Percentiles rank a stretch among this genome's conserved stretches.
Conservation (phyloP, 768 basidiomycete species). For the Calvatia gigantea region DNA sequence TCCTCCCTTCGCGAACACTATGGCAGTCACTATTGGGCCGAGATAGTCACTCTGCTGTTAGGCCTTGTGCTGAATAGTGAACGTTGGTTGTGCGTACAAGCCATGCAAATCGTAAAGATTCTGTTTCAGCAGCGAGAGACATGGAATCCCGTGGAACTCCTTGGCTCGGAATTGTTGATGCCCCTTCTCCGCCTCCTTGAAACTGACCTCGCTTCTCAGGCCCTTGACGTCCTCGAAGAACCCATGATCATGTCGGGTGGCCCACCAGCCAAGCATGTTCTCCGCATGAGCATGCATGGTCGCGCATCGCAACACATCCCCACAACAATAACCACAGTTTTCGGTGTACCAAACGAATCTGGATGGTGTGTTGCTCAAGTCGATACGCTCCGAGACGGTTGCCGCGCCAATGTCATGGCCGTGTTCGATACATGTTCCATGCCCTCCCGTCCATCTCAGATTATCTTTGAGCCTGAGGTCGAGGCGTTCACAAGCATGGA, state of each 20-base stretch:
- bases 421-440: slow-evolving; percentile 84
- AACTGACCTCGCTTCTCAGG: slow-evolving; percentile 79
- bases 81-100: slow-evolving; percentile 76
- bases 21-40: slow-evolving; percentile 67
- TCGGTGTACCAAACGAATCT: slow-evolving; percentile 76
- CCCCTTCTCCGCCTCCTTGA: slow-evolving; percentile 86
- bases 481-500: slow-evolving; percentile 36
- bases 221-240: slow-evolving; percentile 91
- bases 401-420: slow-evolving; percentile 75
- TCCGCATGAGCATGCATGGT: slow-evolving; percentile 86
- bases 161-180: slow-evolving; percentile 88
- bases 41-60: slow-evolving; percentile 81
- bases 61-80: slow-evolving; percentile 82
- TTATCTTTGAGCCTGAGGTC: slow-evolving; percentile 70
- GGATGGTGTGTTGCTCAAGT: slow-evolving; percentile 85
- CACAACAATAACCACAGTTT: slow-evolving; percentile 57
- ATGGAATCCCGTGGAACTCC: slow-evolving; percentile 62
- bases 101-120: slow-evolving; percentile 86
- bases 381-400: slow-evolving; percentile 55
- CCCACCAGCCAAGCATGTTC: slow-evolving; percentile 77
- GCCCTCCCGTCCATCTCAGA: slow-evolving; percentile 62
- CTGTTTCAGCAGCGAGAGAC: slow-evolving; percentile 85
- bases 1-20: slow-evolving; percentile 85
- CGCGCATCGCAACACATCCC: slow-evolving; percentile 28
- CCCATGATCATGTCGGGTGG: slow-evolving; percentile 79